Percentiles rank a stretch among this genome's conserved stretches.
These are phyloP conservation scores for Psilocybe cubensis DNA, from an alignment of 768 basidiomycete species.

Conservation along the genomic window DNA sequence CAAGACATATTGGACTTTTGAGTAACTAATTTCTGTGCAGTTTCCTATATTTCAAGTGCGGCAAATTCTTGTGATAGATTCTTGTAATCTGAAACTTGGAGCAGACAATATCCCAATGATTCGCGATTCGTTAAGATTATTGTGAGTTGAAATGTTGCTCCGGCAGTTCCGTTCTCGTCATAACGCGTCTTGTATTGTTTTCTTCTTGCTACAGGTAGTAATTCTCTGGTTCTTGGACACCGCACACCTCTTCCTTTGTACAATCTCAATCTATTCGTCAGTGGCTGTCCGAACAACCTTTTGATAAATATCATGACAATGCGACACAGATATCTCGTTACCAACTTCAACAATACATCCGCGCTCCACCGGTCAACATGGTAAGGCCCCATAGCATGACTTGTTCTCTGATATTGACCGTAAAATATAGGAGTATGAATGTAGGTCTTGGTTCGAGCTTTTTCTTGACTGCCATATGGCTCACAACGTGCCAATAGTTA, in stretches of 20 bases:
- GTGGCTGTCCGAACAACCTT: slow-evolving; percentile 1
- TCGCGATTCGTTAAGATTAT: slow-evolving; percentile 40
- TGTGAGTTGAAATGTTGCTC: slow-evolving; percentile 27
- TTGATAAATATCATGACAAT: background rate
- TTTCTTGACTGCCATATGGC: background rate
- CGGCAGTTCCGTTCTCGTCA: background rate
- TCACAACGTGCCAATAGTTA: slow-evolving; percentile 30
- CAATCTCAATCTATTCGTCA: slow-evolving; percentile 49
- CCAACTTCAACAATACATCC: slow-evolving; percentile 41
- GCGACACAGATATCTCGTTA: slow-evolving; percentile 45
- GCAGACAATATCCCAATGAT: slow-evolving; percentile 45
- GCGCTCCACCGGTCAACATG: slow-evolving; percentile 43
- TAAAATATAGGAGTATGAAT: slow-evolving; percentile 43
- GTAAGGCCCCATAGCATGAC: slow-evolving; percentile 28
- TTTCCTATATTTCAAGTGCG: slow-evolving; percentile 46
- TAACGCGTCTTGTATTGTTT: background rate
- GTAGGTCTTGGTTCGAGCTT: slow-evolving; percentile 23
- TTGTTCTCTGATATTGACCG: background rate
- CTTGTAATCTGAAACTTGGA: background rate
- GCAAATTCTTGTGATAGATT: background rate
- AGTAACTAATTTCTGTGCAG: slow-evolving; percentile 23
- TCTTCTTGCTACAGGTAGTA: slow-evolving; percentile 31
- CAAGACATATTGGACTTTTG: background rate
- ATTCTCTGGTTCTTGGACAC: slow-evolving; percentile 47
- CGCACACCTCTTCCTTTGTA: slow-evolving; percentile 46